A percentile compares a stretch with the other conserved stretches of the same genome.
These are phyloP conservation scores for Aspergillus hancockii DNA, from an alignment of 495 filamentous ascomycete species.

Conservation along the genomic window DNA sequence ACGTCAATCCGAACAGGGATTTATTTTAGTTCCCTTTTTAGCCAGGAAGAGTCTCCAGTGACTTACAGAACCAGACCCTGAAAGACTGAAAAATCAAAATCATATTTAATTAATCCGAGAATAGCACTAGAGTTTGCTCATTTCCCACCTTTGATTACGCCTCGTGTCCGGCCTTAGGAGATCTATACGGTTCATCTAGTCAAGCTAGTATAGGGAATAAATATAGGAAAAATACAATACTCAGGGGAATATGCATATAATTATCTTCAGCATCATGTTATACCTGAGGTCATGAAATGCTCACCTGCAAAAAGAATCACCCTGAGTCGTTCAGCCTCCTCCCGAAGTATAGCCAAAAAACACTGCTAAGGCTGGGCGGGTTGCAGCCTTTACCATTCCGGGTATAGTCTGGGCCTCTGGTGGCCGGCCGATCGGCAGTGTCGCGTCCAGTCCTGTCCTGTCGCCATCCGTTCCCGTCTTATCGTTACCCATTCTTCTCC, in stretches of 20 bases:
- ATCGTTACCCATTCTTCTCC: slow-evolving; percentile 10
- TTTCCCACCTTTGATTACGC: not conserved
- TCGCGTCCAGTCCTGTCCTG: slow-evolving; percentile 25
- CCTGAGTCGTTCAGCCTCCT: not conserved
- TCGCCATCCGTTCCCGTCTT: slow-evolving; percentile 27
- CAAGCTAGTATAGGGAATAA: too few species aligned
- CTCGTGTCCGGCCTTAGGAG: not conserved
- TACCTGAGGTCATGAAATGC: too few species aligned
- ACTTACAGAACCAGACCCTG: not conserved
- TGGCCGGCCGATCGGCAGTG: slow-evolving; percentile 13
- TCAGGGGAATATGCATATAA: too few species aligned
- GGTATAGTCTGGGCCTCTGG: slow-evolving; percentile 14
- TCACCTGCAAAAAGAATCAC: too few species aligned
- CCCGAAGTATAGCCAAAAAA: not conserved
- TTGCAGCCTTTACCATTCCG: slow-evolving; percentile 1
- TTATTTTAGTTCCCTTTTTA: not conserved
- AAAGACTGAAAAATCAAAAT: too few species aligned
- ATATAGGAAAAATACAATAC: too few species aligned
- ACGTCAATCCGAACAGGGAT: slow-evolving; percentile 12
- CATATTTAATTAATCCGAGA: not conserved
- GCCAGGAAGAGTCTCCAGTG: not conserved
- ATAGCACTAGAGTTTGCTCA: not conserved
- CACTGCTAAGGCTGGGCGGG: not conserved
- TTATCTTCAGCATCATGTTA: too few species aligned
- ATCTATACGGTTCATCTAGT: too few species aligned